Base-by-base conservation (phyloP, 1,139 yeast genomes). In the Magnusiomyces suaveolens region DNA sequence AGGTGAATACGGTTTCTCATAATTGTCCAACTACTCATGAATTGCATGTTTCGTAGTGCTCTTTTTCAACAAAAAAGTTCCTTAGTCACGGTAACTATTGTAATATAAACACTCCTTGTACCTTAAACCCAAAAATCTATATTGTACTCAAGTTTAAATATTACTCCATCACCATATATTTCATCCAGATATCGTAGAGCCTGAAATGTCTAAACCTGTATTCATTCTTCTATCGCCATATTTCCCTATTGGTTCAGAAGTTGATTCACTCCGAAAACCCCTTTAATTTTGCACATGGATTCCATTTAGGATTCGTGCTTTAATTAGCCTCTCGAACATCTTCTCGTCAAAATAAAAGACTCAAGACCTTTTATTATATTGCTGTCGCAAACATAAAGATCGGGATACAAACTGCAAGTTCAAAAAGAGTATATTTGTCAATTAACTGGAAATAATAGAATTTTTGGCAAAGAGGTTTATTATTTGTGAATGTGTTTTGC, bases 51-150 rank as follows among this genome's bases (percentile, higher is more conserved):
- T 53, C 60, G 64, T 70, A 72, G 66, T 61, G 72, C 63, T 24
- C 79, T 77, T 54, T 75, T 72, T 62, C 77, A 75, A 60, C 83
- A 78, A 61, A 80, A 77, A 60, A 82, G 80, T 62, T 79, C 78
- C 68, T 79, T 79, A 2, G 97, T 97, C 94, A 92, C 87, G 53
- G 84, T 77, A 1, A 96, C 89, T 96, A 92, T 89, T 85, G 89
- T 85, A 0, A 87, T 96, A 2, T 92, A 75, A 43, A 97, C 88
- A n/a, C 98, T 98, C 3, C 96, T 84, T n/a, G 98, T 98, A 60
- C 88, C 78, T 0, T 98, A 97, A 6, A 92, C 94, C 63, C 98
- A 78, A 21, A 90, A 80, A 54, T 92, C 81, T 68, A 98, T 80
- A 52, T 83, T 78, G 3, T 97, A 98, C 67, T 90, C 82, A 53